phyloP scores from a whole-genome alignment of 139 green algal genomes.

The Chara braunii region DNA sequence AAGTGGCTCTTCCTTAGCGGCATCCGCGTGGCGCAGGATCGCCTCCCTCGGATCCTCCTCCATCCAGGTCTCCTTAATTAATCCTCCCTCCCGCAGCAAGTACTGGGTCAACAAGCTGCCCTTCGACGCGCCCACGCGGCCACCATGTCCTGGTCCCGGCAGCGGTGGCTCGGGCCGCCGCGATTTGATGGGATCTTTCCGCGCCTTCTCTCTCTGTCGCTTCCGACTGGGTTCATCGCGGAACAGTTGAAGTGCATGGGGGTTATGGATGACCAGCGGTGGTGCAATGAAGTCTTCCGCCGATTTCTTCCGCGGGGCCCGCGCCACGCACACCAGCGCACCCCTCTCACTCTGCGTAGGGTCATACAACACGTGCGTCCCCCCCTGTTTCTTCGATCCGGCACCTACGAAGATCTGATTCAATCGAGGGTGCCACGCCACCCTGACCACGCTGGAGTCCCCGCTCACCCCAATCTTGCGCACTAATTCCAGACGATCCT shows the following conservation, averaged over 20 bases:
- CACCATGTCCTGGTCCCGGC: constrained; percentile 21
- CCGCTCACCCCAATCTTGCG: constrained; percentile 52
- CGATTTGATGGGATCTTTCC: constrained; percentile 19
- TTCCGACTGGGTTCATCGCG: constrained; percentile 30
- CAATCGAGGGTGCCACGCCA: constrained; percentile 73
- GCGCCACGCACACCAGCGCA: constrained; percentile 56
- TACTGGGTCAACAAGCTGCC: constrained; percentile 46
- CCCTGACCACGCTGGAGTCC: constrained; percentile 47
- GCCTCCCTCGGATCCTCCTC: constrained; percentile 42
- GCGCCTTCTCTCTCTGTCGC: constrained; percentile 20
- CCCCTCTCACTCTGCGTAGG: constrained; percentile 58
- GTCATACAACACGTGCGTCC: constrained; percentile 71
- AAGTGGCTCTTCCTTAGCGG: constrained; percentile 26
- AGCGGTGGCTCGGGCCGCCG: constrained; percentile 34
- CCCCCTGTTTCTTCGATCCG: constrained; percentile 34
- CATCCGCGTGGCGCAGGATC: constrained; percentile 44
- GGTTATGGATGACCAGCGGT: constrained; percentile 33
- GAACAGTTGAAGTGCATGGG: constrained; percentile 38
- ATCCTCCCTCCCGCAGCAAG: constrained; percentile 39
- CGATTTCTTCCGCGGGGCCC: constrained; percentile 15
- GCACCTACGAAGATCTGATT: constrained; percentile 57
- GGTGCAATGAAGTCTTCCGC: constrained; percentile 5
- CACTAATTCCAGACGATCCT: constrained; percentile 47
- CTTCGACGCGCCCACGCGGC: constrained; percentile 34
- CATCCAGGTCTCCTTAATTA: constrained; percentile 41